Conservation (phyloP, 768 basidiomycete genomes). For the Hygrocybe punicea region DNA sequence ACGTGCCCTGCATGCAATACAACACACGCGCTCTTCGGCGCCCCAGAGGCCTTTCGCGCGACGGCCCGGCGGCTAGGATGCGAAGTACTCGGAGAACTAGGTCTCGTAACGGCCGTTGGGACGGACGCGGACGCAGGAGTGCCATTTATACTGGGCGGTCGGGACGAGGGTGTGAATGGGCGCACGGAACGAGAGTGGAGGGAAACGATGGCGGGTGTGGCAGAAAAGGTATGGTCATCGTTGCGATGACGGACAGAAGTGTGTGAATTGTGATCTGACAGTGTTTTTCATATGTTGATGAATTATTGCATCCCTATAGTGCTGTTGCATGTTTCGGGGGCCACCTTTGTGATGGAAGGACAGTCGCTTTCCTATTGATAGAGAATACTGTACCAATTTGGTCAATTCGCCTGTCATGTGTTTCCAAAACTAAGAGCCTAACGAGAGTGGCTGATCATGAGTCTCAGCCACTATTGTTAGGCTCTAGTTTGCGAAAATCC, state of each 20-base stretch:
- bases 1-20: constrained; percentile 66
- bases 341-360: too few species aligned
- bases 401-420: too few species aligned
- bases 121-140: constrained; percentile 65
- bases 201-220: constrained; percentile 3
- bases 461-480: too few species aligned
- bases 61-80: constrained; percentile 57
- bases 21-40: constrained; percentile 48
- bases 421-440: too few species aligned
- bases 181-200: neutral
- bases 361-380: too few species aligned
- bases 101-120: constrained; percentile 74
- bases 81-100: constrained; percentile 73
- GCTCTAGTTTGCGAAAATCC: too few species aligned
- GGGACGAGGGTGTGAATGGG: neutral
- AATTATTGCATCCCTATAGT: too few species aligned
- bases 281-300: too few species aligned
- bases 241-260: neutral
- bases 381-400: too few species aligned
- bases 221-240: neutral
- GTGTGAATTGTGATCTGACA: too few species aligned
- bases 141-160: constrained; percentile 41
- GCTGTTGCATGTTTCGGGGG: too few species aligned
- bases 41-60: constrained; percentile 57
- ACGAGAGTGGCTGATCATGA: too few species aligned